phyloP scores from a whole-genome alignment of 164 flowering plant species.

The Cinnamomum chago region DNA sequence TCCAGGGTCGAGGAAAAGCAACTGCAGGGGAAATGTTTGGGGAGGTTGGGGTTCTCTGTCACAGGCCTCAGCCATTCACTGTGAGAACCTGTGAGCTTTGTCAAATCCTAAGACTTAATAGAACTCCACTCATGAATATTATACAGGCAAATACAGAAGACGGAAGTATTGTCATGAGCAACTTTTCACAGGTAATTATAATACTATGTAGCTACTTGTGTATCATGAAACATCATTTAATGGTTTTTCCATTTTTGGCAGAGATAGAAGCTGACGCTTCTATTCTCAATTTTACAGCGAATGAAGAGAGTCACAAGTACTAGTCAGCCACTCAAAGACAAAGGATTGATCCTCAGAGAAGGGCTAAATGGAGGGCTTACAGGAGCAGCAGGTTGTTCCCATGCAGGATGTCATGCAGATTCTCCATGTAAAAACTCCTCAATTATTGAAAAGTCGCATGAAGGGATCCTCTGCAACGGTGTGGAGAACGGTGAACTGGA shows the following conservation, averaged over 20 bases:
- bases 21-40: constrained; percentile 70
- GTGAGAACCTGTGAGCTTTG: constrained; percentile 68
- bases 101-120: constrained; percentile 68
- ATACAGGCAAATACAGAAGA: constrained; percentile 57
- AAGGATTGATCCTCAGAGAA: constrained; percentile 21
- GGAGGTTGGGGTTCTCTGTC: constrained; percentile 72
- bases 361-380: constrained; percentile 26
- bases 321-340: constrained; percentile 26
- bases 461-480: constrained; percentile 9
- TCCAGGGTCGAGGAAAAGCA: constrained; percentile 48
- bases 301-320: constrained; percentile 31
- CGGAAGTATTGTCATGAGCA: constrained; percentile 54
- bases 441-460: constrained; percentile 17
- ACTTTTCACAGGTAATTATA: constrained; percentile 53
- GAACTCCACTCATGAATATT: constrained; percentile 46
- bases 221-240: background rate
- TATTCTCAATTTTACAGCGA: constrained; percentile 40
- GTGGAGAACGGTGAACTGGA: constrained; percentile 14
- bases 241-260: background rate
- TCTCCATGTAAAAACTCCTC: constrained; percentile 15
- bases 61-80: constrained; percentile 76
- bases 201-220: background rate
- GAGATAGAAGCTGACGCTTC: constrained; percentile 5
- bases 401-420: constrained; percentile 19
- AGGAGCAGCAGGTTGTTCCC: constrained; percentile 11